Conservation (phyloP, 495 filamentous ascomycete species). For the Echria macrotheca region DNA sequence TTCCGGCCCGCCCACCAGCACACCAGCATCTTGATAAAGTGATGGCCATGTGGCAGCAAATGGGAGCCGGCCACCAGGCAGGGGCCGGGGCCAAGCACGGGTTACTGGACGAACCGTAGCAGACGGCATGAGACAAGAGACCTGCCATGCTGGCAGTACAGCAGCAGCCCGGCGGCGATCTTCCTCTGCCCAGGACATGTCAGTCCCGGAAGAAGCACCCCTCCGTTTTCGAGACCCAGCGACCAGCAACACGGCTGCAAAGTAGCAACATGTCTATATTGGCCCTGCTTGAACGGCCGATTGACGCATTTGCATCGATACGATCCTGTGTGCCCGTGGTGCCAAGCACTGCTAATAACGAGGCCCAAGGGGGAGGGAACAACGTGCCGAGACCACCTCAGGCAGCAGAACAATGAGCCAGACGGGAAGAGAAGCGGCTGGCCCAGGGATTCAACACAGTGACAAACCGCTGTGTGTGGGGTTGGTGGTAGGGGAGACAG, state of each 20-base stretch:
- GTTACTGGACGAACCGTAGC: neutral
- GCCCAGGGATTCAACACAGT: too few species aligned
- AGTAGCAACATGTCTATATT: constrained; percentile 14
- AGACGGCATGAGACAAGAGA: constrained; percentile 11
- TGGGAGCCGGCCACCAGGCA: neutral
- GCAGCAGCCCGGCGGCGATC: constrained; percentile 22
- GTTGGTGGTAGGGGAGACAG: neutral
- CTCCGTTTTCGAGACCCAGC: neutral
- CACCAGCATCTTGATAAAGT: neutral
- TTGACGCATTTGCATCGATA: constrained; percentile 10
- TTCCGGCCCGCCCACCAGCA: neutral
- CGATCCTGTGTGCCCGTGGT: constrained; percentile 6
- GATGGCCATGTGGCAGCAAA: neutral
- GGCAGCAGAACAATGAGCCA: neutral
- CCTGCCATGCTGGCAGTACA: constrained; percentile 22
- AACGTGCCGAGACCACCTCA: neutral
- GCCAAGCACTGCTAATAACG: neutral
- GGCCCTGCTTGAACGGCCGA: constrained; percentile 14
- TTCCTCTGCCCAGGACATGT: constrained; percentile 4
- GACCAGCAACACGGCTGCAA: constrained; percentile 3
- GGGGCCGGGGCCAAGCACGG: neutral
- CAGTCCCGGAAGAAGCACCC: constrained; percentile 6
- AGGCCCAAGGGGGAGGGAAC: constrained; percentile 8
- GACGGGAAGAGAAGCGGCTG: neutral
- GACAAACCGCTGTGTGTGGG: neutral